Base-by-base conservation (phyloP, 371 early-diverging fungal genomes). In the Syncephalastrum racemosum region DNA sequence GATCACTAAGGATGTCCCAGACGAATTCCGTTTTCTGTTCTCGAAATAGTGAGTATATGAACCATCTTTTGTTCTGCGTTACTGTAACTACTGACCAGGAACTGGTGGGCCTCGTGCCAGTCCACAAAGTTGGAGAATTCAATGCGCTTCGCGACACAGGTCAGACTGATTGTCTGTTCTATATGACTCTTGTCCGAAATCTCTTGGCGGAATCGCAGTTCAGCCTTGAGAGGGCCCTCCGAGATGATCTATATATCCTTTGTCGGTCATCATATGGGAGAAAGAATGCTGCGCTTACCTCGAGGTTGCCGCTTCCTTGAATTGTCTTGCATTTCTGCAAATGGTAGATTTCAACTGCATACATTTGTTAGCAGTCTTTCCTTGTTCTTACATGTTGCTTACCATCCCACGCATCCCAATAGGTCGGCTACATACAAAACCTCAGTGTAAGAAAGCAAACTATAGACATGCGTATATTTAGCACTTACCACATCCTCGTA, bases 61-160 rank as follows among this genome's bases (percentile, higher is more conserved):
- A 27, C 36, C 36, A 10, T 48, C 7, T 1, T 31, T 10, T 8
- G 2, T 31, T 31, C 10, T 31, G 1, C 2, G 6, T 39, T 20
- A 6, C 46, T 12, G 15, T 10, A 7, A 18, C 27, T 4, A 14
- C 51, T 62, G 77, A 81, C 83, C 78, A 98, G 70, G 40, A 94
- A 81, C 56, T 86, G 84, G 59, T 91, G 90, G 68, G 82, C 92
- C 70, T 98, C 99, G 53, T 93, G 71, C 99, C 99, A 98, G 36
- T 91, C 84, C 3, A 94, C 93, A 20, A 79, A 64, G 56, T 79
- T 93, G 19, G 85, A 87, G 77, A 97, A 98, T 49, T 95, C 96
- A 36, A 97, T 51, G 1, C 86, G 71, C 24, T 81, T 71, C 18
- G 90, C 86, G 4, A 69, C 60, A 44, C 71, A 73, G 6, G 77